Evolutionary conservation across 768 basidiomycete species (phyloP).

Genomic region (Neoboletus subvelutipes): DNA sequence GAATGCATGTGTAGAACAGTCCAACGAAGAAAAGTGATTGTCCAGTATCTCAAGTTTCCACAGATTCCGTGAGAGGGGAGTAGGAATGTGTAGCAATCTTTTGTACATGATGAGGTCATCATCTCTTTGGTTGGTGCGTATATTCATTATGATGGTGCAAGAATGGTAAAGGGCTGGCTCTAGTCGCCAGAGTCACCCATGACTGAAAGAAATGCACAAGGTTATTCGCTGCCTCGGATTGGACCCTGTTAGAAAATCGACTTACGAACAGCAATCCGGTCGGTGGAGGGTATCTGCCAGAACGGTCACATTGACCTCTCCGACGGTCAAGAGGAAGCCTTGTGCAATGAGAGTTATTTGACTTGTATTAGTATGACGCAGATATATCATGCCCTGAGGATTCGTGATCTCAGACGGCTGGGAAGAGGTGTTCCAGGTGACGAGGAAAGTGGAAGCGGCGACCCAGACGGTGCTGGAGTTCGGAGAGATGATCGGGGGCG

Average conservation of each 20-base stretch:
- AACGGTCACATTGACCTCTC: constrained; percentile 39
- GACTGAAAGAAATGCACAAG: constrained; percentile 32
- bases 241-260: constrained; percentile 4
- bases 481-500: constrained; percentile 43
- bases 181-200: constrained; percentile 56
- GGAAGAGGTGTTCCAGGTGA: constrained; percentile 47
- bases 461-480: constrained; percentile 38
- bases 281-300: constrained; percentile 38
- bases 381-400: constrained; percentile 39
- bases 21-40: neutral
- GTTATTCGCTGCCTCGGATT: neutral
- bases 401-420: constrained; percentile 51
- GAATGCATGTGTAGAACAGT: constrained; percentile 6
- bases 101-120: constrained; percentile 20
- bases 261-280: constrained; percentile 48
- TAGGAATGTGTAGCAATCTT: neutral
- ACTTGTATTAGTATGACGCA: constrained; percentile 37
- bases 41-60: constrained; percentile 14
- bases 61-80: constrained; percentile 6
- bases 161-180: constrained; percentile 45
- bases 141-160: constrained; percentile 14
- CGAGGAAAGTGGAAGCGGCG: constrained; percentile 38
- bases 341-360: constrained; percentile 37
- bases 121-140: constrained; percentile 1
- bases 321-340: constrained; percentile 37